Base-by-base conservation (phyloP, 2,329 filamentous ascomycete species). In the Colletotrichum sidae region DNA sequence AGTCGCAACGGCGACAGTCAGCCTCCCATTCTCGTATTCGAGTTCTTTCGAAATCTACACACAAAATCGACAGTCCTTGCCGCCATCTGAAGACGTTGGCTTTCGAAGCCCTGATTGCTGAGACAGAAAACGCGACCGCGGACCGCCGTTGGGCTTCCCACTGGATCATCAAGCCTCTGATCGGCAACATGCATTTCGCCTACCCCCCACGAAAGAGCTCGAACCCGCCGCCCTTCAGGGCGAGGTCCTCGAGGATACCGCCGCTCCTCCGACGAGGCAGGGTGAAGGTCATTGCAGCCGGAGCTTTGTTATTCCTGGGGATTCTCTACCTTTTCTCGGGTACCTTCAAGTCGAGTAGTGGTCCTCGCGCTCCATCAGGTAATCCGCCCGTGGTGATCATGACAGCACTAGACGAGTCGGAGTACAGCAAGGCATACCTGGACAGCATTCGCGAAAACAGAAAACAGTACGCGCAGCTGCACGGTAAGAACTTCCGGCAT, bases 151-250 rank as follows among this genome's bases (percentile, higher is more conserved):
- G 50, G 13, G 34, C 39, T 35, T 37, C 13, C 42, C 55, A 63
- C 33, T 33, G 10, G 33, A 12, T 10, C 34, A 55, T 34, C 35
- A 52, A 51, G 44, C 49, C 11, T 34, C 13, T 53, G 25, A 45
- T 47, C 67, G 60, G 69, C 73, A 83, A 72, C 71, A 96, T 97
- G 93, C 94, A 97, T 78, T 94, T 95, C 84, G 93, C 94, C 69
- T 90, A 96, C 72, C 94, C 94, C 60, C 88, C 93, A 73, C 91
- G 94, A 78, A 97, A 95, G 81, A 89, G 87, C 74, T 95, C 92
- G 70, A 89, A 91, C 74, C 88, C 91, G 70, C 88, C 89, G 70
- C 89, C 90, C 37, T 95, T 92, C 79, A 84, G 85, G 69, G 83
- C 86, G 52, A 85, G 88, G 73, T 84, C 86, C 69, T 81, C 88